Conservation (phyloP, 202 grass and related monocot species). For the Carex sylvatica region DNA sequence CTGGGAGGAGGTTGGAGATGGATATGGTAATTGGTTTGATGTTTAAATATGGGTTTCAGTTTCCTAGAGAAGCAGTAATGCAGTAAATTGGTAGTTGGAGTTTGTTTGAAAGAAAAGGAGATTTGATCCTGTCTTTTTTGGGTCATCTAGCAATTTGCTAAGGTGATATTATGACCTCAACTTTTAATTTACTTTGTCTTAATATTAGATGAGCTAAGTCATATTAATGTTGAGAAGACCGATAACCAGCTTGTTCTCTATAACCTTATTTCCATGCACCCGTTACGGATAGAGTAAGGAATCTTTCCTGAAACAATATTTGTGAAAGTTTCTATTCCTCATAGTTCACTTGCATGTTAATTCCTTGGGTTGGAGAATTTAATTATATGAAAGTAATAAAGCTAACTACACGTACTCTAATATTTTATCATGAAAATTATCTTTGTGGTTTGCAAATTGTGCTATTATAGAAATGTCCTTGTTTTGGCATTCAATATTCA, state of each 20-base stretch:
- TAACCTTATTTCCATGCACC: too few species aligned
- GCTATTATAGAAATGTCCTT: neutral
- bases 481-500: neutral
- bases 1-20: conserved; percentile 49
- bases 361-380: neutral
- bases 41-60: conserved; percentile 70
- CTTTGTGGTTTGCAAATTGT: neutral
- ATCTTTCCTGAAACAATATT: too few species aligned
- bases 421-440: conserved; percentile 2
- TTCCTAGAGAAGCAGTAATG: conserved; percentile 11
- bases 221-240: neutral
- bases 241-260: too few species aligned
- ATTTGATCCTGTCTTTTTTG: neutral
- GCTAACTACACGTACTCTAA: neutral
- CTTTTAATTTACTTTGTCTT: neutral
- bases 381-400: neutral
- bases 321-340: too few species aligned
- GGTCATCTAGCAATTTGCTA: neutral
- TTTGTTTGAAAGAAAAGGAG: conserved; percentile 8
- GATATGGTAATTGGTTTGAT: conserved; percentile 66
- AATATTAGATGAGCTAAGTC: neutral
- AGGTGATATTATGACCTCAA: conserved; percentile 1
- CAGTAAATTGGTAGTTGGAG: conserved; percentile 44
- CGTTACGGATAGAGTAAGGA: too few species aligned
- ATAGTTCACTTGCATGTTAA: too few species aligned